Evolutionary conservation across 2,329 filamentous ascomycete species (phyloP), one percentile per base, ranked within the genome.

Genomic region (Cladophialophora exuberans): DNA sequence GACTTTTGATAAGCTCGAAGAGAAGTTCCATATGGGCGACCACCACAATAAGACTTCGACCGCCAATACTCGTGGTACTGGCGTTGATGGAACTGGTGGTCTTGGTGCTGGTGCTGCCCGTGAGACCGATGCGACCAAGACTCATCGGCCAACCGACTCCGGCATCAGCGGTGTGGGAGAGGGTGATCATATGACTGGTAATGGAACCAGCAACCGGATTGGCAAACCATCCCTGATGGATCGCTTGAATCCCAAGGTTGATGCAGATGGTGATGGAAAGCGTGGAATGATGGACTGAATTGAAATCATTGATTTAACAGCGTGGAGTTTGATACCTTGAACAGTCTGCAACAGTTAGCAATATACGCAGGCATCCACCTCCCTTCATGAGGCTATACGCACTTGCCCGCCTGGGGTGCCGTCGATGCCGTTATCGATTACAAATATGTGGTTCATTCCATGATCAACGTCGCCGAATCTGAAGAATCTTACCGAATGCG

Each of bases 221-320:
- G n/a, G n/a, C n/a, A 82, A 82, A 70, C 73, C 79, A 1, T 70
- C 72, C 13, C 58, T 84, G 56, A 66, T 80, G 68, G 74, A 83
- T 53, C 79, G 77, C 65, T 56, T 84, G 31, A 83, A 84, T 69
- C 81, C 82, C 1, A 75, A 69, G 68, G 73, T 71, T 35, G 80
- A 84, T 63, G 59, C 80, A 23, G 73, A 82, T 60, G 71, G 76
- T 33, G 81, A 84, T 67, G 81, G 82, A 54, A 81, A 83, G 73
- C 69, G 70, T 23, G 81, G 80, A 2, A 62, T 83, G 15, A 49
- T 39, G 46, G 46, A 49, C 15, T 49, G 30, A 6, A n/a, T 10
- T 15, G 6, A 6, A 25, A 15, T 15, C 4, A 6, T 42, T 26
- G 9, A 15, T 20, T 15, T 31, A 15, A 1, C 4, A 28, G 35